These are phyloP conservation scores for Darksidea phi DNA, from an alignment of 495 filamentous ascomycete genomes.

Conservation along the genomic window DNA sequence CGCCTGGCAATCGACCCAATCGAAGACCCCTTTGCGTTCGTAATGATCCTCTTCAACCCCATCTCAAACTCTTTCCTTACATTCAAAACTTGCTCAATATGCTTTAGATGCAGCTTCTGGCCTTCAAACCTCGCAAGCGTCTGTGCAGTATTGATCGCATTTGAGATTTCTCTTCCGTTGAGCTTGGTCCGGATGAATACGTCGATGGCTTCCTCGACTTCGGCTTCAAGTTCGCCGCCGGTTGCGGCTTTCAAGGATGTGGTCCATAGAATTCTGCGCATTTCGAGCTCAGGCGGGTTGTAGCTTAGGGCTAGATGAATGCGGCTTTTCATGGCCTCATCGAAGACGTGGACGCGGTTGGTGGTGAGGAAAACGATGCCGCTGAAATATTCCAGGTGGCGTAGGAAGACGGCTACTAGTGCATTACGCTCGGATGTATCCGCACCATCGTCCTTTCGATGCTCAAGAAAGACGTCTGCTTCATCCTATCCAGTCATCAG, in stretches of 20 bases:
- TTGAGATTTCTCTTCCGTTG: conserved; percentile 44
- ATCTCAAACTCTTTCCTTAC: conserved; percentile 34
- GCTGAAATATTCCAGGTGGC: conserved; percentile 34
- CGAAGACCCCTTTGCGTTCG: conserved; percentile 1
- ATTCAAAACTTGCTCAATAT: conserved; percentile 37
- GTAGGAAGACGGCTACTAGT: conserved; percentile 34
- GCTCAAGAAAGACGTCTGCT: conserved; percentile 33
- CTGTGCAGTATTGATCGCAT: conserved; percentile 43
- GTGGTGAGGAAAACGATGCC: conserved; percentile 35
- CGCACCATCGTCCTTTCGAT: conserved; percentile 16
- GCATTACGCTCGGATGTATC: conserved; percentile 24
- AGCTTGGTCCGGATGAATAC: conserved; percentile 29
- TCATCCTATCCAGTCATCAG: no score
- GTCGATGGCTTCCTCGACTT: conserved; percentile 20
- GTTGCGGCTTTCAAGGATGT: conserved; percentile 11
- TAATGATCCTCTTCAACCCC: conserved; percentile 15
- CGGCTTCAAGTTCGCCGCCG: conserved; percentile 7
- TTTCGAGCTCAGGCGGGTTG: conserved; percentile 19
- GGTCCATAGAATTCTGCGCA: conserved; percentile 19
- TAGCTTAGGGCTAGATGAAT: conserved; percentile 48
- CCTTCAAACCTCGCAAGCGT: conserved; percentile 43
- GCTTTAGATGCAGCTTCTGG: conserved; percentile 30
- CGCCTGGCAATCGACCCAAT: conserved; percentile 6
- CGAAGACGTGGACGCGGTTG: conserved; percentile 34
- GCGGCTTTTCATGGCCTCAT: conserved; percentile 33